Base-by-base conservation (phyloP, 2,329 filamentous ascomycete genomes). In the Aspergillus amoenus region DNA sequence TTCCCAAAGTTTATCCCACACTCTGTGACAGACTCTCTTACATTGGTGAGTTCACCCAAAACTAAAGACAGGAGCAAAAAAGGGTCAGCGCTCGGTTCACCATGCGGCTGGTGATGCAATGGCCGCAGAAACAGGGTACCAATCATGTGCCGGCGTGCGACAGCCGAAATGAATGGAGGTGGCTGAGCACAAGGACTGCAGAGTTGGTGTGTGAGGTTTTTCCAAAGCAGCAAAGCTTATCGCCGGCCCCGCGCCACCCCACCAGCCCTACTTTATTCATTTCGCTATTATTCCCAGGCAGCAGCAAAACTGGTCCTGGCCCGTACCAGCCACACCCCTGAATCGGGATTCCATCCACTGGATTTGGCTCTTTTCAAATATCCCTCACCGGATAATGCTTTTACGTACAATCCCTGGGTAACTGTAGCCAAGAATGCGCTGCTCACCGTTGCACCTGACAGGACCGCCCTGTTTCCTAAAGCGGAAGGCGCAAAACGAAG, bases 31-130 rank as follows among this genome's bases (percentile, higher is more conserved):
- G 39, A 51, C 27, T 11, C 5, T 24, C 24, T 24, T 7, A 24
- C 24, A 21, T 21, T 21, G 21, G 21, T 24, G 7, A 5, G 9
- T 30, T 30, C 27, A 11, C 27, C 27, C 27, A 30, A 30, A 30
- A 30, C 27, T 30, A 40, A 47, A 42, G 34, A 42, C 17, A 41
- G 43, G 45, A 49, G 15, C 49, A 45, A 44, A 52, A 54, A 42
- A 45, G 12, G 7, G 47, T 24, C 13, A 37, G 34, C 24, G 56
- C 59, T 61, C 56, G 59, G 59, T 30, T 56, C 59, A 61, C 49
- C 50, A 58, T 61, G 56, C 44, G 59, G 59, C 59, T 58, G 45
- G 59, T 51, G 46, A 46, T 54, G 43, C 43, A 39, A 37, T 17
- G 13, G n/a, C 41, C 18, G 24, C n/a, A 30, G 41, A 17, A 27